These are phyloP conservation scores for Metschnikowia lochheadii DNA, from an alignment of 805 yeast genomes.

Conservation along the genomic window DNA sequence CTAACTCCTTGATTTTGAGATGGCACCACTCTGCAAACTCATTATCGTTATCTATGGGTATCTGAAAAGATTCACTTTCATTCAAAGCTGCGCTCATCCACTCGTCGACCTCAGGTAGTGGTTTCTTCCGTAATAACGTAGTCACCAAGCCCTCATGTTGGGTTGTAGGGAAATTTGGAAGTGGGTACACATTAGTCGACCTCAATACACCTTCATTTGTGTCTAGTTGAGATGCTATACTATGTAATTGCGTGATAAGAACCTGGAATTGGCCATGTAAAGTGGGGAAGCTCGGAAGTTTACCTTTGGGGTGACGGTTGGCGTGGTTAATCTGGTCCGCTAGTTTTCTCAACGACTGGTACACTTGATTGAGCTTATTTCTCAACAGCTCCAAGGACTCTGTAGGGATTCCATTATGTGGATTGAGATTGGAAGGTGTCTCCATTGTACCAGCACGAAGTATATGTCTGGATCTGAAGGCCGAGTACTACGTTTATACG, in stretches of 20 bases:
- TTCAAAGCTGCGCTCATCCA: slow-evolving; percentile 55
- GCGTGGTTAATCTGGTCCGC: slow-evolving; percentile 36
- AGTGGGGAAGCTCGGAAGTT: slow-evolving; percentile 50
- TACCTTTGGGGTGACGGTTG: slow-evolving; percentile 34
- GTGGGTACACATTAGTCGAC: slow-evolving; percentile 75
- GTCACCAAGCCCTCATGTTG: slow-evolving; percentile 80
- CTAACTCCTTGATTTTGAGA: slow-evolving; percentile 47
- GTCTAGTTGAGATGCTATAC: slow-evolving; percentile 68
- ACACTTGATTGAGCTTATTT: slow-evolving; percentile 40
- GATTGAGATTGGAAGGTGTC: slow-evolving; percentile 28
- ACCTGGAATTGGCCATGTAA: slow-evolving; percentile 83
- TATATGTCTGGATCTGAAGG: neutral
- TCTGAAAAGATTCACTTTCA: slow-evolving; percentile 19
- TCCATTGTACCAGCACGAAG: slow-evolving; percentile 3
- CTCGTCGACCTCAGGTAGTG: slow-evolving; percentile 82
- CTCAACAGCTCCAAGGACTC: slow-evolving; percentile 40
- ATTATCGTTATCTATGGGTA: slow-evolving; percentile 44
- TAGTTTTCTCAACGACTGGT: slow-evolving; percentile 35
- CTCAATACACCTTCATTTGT: slow-evolving; percentile 55
- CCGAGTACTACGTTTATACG: neutral
- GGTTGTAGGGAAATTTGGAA: slow-evolving; percentile 78
- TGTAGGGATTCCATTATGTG: slow-evolving; percentile 28
- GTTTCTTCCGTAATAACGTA: slow-evolving; percentile 81
- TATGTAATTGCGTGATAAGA: slow-evolving; percentile 72
- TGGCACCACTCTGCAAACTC: slow-evolving; percentile 69